Base-by-base conservation (phyloP, 2,329 filamentous ascomycete genomes). In the Didymella segeticola region DNA sequence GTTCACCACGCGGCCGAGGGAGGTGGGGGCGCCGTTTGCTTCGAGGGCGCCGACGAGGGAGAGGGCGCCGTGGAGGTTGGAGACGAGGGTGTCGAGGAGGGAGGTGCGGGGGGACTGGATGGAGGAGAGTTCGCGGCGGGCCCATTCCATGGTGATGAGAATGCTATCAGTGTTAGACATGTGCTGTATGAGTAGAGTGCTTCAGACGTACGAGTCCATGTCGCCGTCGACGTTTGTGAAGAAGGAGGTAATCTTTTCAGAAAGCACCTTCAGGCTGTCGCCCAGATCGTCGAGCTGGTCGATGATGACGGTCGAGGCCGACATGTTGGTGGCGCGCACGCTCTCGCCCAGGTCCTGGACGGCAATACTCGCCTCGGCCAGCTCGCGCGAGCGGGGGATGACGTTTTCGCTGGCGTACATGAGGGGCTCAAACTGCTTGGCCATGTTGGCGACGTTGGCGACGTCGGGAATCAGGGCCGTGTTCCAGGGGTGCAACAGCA, bases 311-410 rank as follows among this genome's bases (percentile, higher is more conserved):
- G 88, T 87, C 7, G 90, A 92, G 37, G 91, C 93, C 12, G 90
- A 92, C 89, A 97, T 93, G 72, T 96, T 96, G 54, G 91, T 93
- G 5, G 85, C 86, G 43, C 93, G 86, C 50, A 97, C 89, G 61
- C 89, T 96, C 80, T 97, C 93, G 53, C 91, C 89, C 5, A 98
- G 82, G 72, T 98, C 93, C 90, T 93, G 96, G 22, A 98, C 92
- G 1, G 93, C 93, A 26, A 96, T 88, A 36, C 92, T 91, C 0
- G 93, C 96, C 48, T 95, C 91, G 74, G 96, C 92, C 42, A 98
- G 79, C 60, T 96, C 91, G 53, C 89, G 87, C 33, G 96, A 91
- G 69, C 96, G 92, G 30, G 87, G 84, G 36, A 92, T 87, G 8
- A 92, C 92, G 70, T 93, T 89, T 69, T 97, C 92, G 0, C 92